These are phyloP conservation scores for Piper longum DNA, from an alignment of 164 flowering plant species.

Conservation along the genomic window DNA sequence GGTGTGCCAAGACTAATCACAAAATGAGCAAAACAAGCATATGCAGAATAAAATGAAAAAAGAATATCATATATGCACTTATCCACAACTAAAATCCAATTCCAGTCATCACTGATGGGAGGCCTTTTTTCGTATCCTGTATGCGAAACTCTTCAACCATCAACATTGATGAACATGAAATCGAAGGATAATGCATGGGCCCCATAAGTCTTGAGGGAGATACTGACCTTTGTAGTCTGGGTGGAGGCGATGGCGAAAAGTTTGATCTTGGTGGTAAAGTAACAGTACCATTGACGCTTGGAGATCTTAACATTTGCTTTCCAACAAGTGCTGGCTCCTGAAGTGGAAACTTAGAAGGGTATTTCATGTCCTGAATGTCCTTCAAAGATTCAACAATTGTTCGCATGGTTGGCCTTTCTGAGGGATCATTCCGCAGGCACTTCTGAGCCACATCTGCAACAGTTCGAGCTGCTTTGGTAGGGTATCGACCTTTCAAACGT, in stretches of 20 bases:
- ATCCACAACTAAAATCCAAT: slow-evolving; percentile 68
- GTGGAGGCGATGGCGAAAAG: slow-evolving; percentile 57
- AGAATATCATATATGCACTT: slow-evolving; percentile 14
- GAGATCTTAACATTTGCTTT: slow-evolving; percentile 57
- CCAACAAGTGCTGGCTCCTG: slow-evolving; percentile 58
- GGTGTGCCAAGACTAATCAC: background rate
- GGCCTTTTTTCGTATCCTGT: slow-evolving; percentile 45
- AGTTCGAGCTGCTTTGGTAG: slow-evolving; percentile 58
- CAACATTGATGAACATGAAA: slow-evolving; percentile 44
- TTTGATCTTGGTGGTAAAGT: slow-evolving; percentile 31
- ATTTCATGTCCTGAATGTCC: slow-evolving; percentile 67
- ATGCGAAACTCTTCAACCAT: slow-evolving; percentile 37
- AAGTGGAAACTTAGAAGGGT: slow-evolving; percentile 56
- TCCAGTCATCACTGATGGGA: slow-evolving; percentile 38
- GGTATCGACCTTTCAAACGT: slow-evolving; percentile 73
- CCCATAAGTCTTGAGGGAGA: slow-evolving; percentile 27
- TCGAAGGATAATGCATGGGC: slow-evolving; percentile 36
- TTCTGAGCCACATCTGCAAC: slow-evolving; percentile 69
- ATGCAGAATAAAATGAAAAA: slow-evolving; percentile 4
- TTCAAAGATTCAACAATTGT: slow-evolving; percentile 58
- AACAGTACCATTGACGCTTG: slow-evolving; percentile 61
- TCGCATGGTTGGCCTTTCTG: slow-evolving; percentile 89
- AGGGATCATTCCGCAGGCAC: slow-evolving; percentile 82
- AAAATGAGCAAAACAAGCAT: background rate
- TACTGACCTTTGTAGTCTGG: slow-evolving; percentile 24